Evolutionary conservation across 2,329 filamentous ascomycete species (phyloP), one percentile per base, ranked within the genome.

Genomic region (Huntiella moniliformis): DNA sequence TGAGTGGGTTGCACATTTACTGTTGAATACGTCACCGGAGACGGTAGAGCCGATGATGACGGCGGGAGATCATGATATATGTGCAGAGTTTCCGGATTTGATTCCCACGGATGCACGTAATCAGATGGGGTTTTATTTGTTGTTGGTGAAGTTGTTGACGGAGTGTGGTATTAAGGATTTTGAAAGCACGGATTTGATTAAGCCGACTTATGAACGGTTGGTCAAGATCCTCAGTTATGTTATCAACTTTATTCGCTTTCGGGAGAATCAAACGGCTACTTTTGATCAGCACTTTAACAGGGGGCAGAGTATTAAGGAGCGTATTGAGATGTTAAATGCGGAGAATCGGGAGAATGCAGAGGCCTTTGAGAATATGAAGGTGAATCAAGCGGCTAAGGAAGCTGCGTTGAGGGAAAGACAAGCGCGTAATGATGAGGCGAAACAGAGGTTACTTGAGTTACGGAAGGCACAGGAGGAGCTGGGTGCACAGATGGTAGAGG

Each of bases 181-280:
- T 56, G 85, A 82, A 33, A 94, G 96, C 63, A 78, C 79, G 50
- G 91, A 98, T 60, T 67, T 98, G 4, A 88, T 92, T 59, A 82
- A 81, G 59, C 91, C 91, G 12, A 93, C 85, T 1, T 83, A 92
- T 58, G 81, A 84, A 48, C 82, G 91, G 38, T 72, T 96, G 11
- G 81, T 88, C 56, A 93, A 91, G 65, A 92, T 96, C 56, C 91
- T 98, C 60, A 93, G 84, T 53, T 95, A 95, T 62, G 74, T 96
- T 52, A 98, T 98, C 67, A 98, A 98, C 64, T 98, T 98, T 62
- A 87, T 96, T 54, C 79, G 91, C 45, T 98, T 96, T 64, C 82
- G 91, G 55, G 87, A 95, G 64, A 86, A 81, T 51, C 88, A 96
- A 61, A 92, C 86, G 1, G 67, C 69, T 35, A 77, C 91, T 28